Evolutionary conservation across 2,329 filamentous ascomycete genomes (phyloP).

Genomic region (Bipolaris victoriae): DNA sequence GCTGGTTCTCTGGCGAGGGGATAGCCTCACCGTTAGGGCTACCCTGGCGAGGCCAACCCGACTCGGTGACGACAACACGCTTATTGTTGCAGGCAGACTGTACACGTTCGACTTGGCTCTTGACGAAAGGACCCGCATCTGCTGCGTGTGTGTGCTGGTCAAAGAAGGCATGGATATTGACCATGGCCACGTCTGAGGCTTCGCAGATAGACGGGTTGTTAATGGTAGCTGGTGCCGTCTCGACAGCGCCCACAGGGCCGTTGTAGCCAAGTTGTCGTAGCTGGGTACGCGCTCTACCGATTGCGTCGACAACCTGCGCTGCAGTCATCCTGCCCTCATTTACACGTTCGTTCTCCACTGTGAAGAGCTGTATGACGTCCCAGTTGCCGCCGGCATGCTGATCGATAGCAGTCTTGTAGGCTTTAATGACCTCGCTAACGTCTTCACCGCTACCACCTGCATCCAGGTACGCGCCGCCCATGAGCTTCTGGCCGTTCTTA

Average conservation of each 20-base stretch:
- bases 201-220: slow-evolving; percentile 72
- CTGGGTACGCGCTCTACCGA: slow-evolving; percentile 62
- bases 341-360: slow-evolving; percentile 82
- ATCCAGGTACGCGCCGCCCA: slow-evolving; percentile 76
- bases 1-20: slow-evolving; percentile 71
- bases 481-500: slow-evolving; percentile 70
- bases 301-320: slow-evolving; percentile 62
- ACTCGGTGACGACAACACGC: slow-evolving; percentile 76
- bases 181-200: slow-evolving; percentile 76
- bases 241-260: slow-evolving; percentile 78
- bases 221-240: slow-evolving; percentile 74
- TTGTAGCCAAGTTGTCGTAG: slow-evolving; percentile 69
- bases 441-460: slow-evolving; percentile 49
- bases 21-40: slow-evolving; percentile 70
- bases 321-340: slow-evolving; percentile 59
- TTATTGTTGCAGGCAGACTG: slow-evolving; percentile 60
- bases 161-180: slow-evolving; percentile 87
- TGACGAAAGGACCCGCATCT: slow-evolving; percentile 71
- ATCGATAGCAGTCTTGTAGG: slow-evolving; percentile 65
- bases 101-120: slow-evolving; percentile 59
- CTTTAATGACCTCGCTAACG: slow-evolving; percentile 60
- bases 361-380: slow-evolving; percentile 71
- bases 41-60: slow-evolving; percentile 81
- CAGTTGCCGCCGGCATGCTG: slow-evolving; percentile 61
- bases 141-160: slow-evolving; percentile 66